These are phyloP conservation scores for Fremontodendron californicum DNA, from an alignment of 345 rosid genomes.

Conservation along the genomic window DNA sequence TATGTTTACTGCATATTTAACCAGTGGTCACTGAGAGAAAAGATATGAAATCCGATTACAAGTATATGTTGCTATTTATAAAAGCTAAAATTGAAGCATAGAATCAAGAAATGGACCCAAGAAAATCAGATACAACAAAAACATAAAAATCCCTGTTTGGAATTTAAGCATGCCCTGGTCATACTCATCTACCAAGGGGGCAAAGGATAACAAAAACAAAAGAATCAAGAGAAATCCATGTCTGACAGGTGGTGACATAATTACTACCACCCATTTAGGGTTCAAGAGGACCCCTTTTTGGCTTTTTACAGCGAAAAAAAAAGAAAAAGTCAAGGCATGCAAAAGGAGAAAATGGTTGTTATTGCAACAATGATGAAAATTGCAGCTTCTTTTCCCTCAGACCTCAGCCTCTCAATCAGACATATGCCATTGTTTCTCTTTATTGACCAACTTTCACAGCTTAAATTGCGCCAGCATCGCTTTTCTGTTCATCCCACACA, in stretches of 20 bases:
- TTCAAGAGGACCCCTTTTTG: conserved; percentile 24
- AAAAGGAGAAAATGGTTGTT: conserved; percentile 13
- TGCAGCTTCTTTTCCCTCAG: neutral
- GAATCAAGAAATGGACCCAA: neutral
- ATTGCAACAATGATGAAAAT: conserved; percentile 13
- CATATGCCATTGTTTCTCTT: conserved; percentile 5
- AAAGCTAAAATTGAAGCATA: neutral
- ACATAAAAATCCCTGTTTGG: neutral
- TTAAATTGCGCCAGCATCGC: conserved; percentile 28
- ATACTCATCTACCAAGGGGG: neutral
- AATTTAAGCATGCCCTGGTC: neutral
- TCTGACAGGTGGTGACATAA: conserved; percentile 24
- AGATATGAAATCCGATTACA: neutral
- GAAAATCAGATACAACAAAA: neutral
- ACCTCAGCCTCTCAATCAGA: neutral
- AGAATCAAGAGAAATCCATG: neutral
- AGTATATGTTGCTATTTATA: neutral
- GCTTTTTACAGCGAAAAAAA: neutral
- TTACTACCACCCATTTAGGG: conserved; percentile 22
- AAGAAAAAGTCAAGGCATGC: neutral
- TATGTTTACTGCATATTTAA: neutral
- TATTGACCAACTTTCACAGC: conserved; percentile 18
- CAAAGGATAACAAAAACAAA: neutral
- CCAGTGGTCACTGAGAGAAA: neutral
- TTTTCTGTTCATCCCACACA: neutral